Conservation (phyloP, 768 basidiomycete genomes). For the Suillus luteus region DNA sequence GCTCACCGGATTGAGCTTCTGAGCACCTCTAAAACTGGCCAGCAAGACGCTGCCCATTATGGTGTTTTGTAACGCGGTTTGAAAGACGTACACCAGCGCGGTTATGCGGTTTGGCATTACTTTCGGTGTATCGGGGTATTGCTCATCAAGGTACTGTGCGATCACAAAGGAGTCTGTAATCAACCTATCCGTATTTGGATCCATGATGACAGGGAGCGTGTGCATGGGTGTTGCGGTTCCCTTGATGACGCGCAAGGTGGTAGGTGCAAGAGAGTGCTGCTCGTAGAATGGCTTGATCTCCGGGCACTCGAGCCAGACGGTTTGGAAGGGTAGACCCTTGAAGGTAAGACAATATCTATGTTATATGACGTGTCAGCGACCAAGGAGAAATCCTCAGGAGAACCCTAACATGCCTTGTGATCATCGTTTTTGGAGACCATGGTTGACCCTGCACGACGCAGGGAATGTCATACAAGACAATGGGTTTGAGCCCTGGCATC, state of each 20-base stretch:
- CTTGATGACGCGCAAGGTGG: conserved; percentile 3
- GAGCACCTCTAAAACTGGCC: conserved; percentile 27
- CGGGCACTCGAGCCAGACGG: conserved; percentile 53
- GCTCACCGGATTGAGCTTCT: conserved; percentile 36
- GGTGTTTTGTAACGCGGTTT: conserved; percentile 17
- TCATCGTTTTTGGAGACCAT: conserved; percentile 44
- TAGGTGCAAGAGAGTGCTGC: conserved; percentile 31
- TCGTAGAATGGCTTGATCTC: conserved; percentile 42
- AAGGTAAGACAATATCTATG: not conserved
- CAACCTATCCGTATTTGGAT: conserved; percentile 40
- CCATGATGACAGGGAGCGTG: conserved; percentile 53
- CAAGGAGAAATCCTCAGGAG: not conserved
- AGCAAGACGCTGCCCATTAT: conserved; percentile 16
- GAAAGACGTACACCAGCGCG: conserved; percentile 37
- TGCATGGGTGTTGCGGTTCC: conserved; percentile 34
- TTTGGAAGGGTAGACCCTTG: conserved; percentile 44
- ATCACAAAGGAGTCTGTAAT: conserved; percentile 49
- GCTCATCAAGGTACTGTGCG: conserved; percentile 51
- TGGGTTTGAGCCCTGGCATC: conserved; percentile 19
- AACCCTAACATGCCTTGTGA: conserved; percentile 30
- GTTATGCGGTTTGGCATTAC: conserved; percentile 38
- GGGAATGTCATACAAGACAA: conserved; percentile 40
- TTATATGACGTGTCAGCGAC: not conserved
- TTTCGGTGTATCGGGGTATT: conserved; percentile 45
- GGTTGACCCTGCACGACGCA: conserved; percentile 26